These are phyloP conservation scores for Lactifluus rugatus DNA, from an alignment of 768 basidiomycete species.

Conservation along the genomic window DNA sequence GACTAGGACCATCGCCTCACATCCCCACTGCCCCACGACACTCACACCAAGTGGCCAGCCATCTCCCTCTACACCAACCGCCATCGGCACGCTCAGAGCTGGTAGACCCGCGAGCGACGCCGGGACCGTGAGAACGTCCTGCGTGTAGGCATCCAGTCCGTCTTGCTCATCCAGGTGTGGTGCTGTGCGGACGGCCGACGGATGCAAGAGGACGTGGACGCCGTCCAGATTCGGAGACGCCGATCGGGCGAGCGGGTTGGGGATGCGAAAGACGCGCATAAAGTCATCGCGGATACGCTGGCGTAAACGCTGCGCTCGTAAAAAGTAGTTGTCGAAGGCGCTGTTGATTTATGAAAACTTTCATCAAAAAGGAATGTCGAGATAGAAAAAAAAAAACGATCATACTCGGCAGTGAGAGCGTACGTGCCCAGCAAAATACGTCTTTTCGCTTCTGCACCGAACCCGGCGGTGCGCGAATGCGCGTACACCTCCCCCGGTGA, in stretches of 20 bases:
- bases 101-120: conserved; percentile 87
- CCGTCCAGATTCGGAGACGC: conserved; percentile 21
- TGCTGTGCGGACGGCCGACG: conserved; percentile 79
- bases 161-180: conserved; percentile 38
- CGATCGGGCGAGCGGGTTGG: conserved; percentile 37
- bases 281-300: conserved; percentile 66
- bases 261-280: conserved; percentile 50
- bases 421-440: conserved; percentile 45
- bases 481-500: conserved; percentile 55
- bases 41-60: conserved; percentile 83
- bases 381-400: background rate
- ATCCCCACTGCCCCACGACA: conserved; percentile 83
- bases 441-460: conserved; percentile 79
- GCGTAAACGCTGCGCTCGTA: conserved; percentile 83
- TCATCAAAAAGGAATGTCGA: background rate
- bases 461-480: conserved; percentile 53
- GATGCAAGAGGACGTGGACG: conserved; percentile 80
- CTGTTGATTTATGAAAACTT: conserved; percentile 30
- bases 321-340: conserved; percentile 95
- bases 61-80: conserved; percentile 31
- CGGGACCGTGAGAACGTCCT: conserved; percentile 88
- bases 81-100: conserved; percentile 58
- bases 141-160: conserved; percentile 57
- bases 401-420: too few relatives aligned
- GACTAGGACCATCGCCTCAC: conserved; percentile 47